Conservation (phyloP, 2,329 filamentous ascomycete species). For the Exophiala sp. region DNA sequence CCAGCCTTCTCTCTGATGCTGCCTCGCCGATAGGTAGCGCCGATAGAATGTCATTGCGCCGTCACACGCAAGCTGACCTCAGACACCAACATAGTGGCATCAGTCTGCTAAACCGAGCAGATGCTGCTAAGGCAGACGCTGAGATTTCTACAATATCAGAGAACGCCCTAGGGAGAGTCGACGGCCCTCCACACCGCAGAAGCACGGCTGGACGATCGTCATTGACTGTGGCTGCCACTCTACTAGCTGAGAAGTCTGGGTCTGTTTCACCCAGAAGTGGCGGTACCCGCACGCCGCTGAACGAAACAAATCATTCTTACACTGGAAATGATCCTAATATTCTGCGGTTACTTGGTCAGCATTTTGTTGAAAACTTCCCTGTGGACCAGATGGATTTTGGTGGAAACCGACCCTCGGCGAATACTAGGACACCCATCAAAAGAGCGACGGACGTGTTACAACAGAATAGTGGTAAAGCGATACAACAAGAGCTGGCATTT, state of each 20-base stretch:
- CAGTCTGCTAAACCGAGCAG: constrained; percentile 57
- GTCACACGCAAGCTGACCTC: constrained; percentile 29
- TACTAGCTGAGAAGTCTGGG: constrained; percentile 26
- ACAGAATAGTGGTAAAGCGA: constrained; percentile 21
- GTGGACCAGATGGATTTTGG: constrained; percentile 66
- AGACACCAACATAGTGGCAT: constrained; percentile 56
- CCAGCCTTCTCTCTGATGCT: constrained; percentile 9
- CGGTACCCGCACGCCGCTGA: constrained; percentile 39
- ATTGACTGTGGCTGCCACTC: constrained; percentile 36
- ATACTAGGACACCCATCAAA: constrained; percentile 50
- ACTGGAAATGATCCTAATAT: constrained; percentile 68
- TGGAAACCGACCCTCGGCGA: constrained; percentile 70
- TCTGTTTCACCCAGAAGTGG: constrained; percentile 25
- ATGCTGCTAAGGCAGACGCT: constrained; percentile 58
- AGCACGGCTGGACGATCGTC: constrained; percentile 35
- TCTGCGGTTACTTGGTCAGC: constrained; percentile 68
- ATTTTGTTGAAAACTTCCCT: constrained; percentile 68
- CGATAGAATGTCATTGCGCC: constrained; percentile 24
- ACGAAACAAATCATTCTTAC: constrained; percentile 74
- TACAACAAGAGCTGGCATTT: constrained; percentile 17
- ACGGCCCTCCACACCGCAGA: constrained; percentile 47
- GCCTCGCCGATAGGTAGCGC: constrained; percentile 7
- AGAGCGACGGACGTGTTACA: constrained; percentile 50
- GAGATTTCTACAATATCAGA: constrained; percentile 62
- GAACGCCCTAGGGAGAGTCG: constrained; percentile 63